These are phyloP conservation scores for Cephalotrichum gorgonifer DNA, from an alignment of 2,329 filamentous ascomycete species.

Conservation along the genomic window DNA sequence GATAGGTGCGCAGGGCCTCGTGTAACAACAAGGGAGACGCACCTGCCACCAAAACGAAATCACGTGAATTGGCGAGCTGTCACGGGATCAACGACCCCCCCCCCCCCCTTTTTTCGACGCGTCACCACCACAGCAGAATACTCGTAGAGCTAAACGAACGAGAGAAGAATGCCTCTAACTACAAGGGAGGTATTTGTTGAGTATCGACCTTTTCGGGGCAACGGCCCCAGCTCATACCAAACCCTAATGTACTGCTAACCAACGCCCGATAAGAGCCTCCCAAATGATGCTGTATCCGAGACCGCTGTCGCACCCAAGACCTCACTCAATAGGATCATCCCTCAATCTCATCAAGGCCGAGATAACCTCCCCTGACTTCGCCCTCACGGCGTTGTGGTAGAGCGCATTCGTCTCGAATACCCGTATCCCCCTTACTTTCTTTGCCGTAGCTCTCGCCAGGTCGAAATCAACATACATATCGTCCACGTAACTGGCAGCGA, in stretches of 20 bases:
- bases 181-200: no score
- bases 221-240: not conserved
- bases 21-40: no score
- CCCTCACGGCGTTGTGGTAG: slow-evolving; percentile 75
- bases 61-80: not conserved
- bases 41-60: no score
- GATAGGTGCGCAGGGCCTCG: no score
- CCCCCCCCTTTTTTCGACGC: no score
- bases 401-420: slow-evolving; percentile 77
- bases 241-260: not conserved
- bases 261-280: not conserved
- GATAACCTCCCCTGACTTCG: slow-evolving; percentile 60
- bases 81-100: not conserved
- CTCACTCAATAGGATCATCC: slow-evolving; percentile 8
- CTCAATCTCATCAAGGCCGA: slow-evolving; percentile 47
- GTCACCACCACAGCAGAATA: not conserved
- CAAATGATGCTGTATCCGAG: not conserved
- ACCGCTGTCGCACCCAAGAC: not conserved
- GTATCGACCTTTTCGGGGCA: not conserved
- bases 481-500: slow-evolving; percentile 71
- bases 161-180: no score
- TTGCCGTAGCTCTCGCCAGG: slow-evolving; percentile 62
- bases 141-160: not conserved
- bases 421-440: slow-evolving; percentile 64
- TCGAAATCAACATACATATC: slow-evolving; percentile 89